Base-by-base conservation (phyloP, 768 basidiomycete genomes). In the Rhodotorula paludigena region DNA sequence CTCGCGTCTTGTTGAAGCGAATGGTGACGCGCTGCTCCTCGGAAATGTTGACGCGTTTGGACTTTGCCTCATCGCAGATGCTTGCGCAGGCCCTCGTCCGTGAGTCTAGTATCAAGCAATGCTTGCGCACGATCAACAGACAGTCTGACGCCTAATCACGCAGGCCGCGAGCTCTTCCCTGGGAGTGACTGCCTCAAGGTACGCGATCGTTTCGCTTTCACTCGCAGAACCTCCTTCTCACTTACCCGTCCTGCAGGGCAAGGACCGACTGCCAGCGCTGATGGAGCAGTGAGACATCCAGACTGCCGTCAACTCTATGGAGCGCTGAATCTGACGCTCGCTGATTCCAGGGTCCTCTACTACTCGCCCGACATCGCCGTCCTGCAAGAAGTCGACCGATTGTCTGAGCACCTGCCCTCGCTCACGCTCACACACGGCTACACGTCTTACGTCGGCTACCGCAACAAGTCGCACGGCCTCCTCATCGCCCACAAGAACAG, bases 51-150 rank as follows among this genome's bases (percentile, higher is more conserved):
- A n/a, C n/a, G n/a, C n/a, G n/a, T n/a, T n/a, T n/a, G n/a, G 2
- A 5, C 36, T 21, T 11, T 35, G n/a, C 7, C 48, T 25, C 32
- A 18, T 30, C 16, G 2, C 47, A 72, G 71, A 72, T 72, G 71
- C 66, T 72, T 25, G 71, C 71, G 2, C 71, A 72, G 35, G 71
- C 71, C 5, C 71, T 72, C 39, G 71, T 72, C 38, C 66, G 71
- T 60, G 10, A 35, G 69, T 33, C 16, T 12, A n/a, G n/a, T n/a
- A n/a, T n/a, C n/a, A n/a, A n/a, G n/a, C n/a, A n/a, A n/a, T n/a
- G n/a, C n/a, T n/a, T n/a, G n/a, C n/a, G n/a, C n/a, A n/a, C n/a
- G n/a, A n/a, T n/a, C n/a, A n/a, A n/a, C n/a, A n/a, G n/a, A n/a
- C n/a, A n/a, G n/a, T n/a, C n/a, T n/a, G n/a, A n/a, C n/a, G n/a